Percentiles rank a stretch among this genome's conserved stretches.
Evolutionary conservation across 2,329 filamentous ascomycete species (phyloP).

Genomic region (Aspergillus calidoustus): DNA sequence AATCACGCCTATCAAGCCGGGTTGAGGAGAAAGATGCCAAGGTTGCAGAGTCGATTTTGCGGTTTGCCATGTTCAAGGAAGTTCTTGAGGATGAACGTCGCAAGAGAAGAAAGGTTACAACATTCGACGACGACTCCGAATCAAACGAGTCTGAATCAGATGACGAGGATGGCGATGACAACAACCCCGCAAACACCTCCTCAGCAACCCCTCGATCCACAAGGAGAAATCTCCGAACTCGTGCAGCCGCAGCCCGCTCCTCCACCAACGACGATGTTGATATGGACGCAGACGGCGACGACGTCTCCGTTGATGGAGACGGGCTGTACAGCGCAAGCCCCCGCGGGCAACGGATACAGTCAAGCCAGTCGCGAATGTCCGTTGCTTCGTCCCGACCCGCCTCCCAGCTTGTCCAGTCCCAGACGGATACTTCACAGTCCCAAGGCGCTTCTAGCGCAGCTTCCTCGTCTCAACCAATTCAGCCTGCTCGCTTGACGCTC

Average conservation of each 20-base stretch:
- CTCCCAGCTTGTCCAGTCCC: slow-evolving; percentile 68
- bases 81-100: slow-evolving; percentile 77
- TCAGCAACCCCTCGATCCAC: slow-evolving; percentile 40
- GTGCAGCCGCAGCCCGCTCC: slow-evolving; percentile 41
- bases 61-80: slow-evolving; percentile 97
- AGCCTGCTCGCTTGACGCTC: slow-evolving; percentile 65
- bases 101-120: slow-evolving; percentile 79
- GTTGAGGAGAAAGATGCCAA: slow-evolving; percentile 89
- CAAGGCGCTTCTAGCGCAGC: slow-evolving; percentile 41
- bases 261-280: slow-evolving; percentile 47
- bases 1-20: slow-evolving; percentile 81
- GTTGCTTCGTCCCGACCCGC: slow-evolving; percentile 80
- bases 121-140: slow-evolving; percentile 65
- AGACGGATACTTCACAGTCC: slow-evolving; percentile 54
- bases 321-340: slow-evolving; percentile 60
- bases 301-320: slow-evolving; percentile 56
- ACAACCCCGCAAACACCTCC: slow-evolving; percentile 28
- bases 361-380: slow-evolving; percentile 62
- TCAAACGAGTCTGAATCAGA: slow-evolving; percentile 47
- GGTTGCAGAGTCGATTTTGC: slow-evolving; percentile 84
- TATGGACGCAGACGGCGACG: slow-evolving; percentile 55
- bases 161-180: slow-evolving; percentile 36
- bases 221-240: slow-evolving; percentile 37
- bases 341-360: slow-evolving; percentile 44
- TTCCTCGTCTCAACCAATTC: slow-evolving; percentile 46